phyloP scores from a whole-genome alignment of 2,329 filamentous ascomycete genomes.

The Beauveria medogensis region DNA sequence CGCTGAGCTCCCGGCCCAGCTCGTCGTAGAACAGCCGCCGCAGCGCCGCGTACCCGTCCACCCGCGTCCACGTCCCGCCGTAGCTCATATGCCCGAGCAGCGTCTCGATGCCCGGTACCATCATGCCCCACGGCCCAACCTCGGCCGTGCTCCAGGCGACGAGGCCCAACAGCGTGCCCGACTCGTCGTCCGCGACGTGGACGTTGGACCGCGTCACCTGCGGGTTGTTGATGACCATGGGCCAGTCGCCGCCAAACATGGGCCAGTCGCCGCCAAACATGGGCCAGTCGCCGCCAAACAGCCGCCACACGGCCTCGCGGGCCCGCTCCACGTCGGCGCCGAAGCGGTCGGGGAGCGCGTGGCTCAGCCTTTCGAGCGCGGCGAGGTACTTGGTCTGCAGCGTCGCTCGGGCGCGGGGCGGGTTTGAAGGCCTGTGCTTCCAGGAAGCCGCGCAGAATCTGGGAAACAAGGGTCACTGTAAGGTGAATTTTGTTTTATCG shows the following conservation, averaged over 20 bases:
- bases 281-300: neutral
- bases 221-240: neutral
- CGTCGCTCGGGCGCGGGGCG: neutral
- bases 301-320: neutral
- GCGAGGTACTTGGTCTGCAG: neutral
- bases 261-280: too few species aligned
- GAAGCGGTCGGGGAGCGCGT: neutral
- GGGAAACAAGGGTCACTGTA: neutral
- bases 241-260: neutral
- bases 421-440: neutral
- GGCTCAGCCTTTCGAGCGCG: neutral
- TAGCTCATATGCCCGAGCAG: neutral
- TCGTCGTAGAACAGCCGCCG: neutral
- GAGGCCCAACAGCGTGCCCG: neutral
- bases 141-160: neutral
- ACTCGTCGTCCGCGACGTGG: neutral
- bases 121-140: neutral
- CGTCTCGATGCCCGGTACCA: neutral
- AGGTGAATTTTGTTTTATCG: neutral
- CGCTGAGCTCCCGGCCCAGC: neutral
- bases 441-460: neutral
- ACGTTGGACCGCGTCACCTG: neutral
- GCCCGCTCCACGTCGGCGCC: neutral
- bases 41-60: neutral
- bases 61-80: neutral